Evolutionary conservation across 202 grass and related monocot species (phyloP), one percentile per base, ranked within the genome.

Genomic region (Dendrocalamus latiflorus): DNA sequence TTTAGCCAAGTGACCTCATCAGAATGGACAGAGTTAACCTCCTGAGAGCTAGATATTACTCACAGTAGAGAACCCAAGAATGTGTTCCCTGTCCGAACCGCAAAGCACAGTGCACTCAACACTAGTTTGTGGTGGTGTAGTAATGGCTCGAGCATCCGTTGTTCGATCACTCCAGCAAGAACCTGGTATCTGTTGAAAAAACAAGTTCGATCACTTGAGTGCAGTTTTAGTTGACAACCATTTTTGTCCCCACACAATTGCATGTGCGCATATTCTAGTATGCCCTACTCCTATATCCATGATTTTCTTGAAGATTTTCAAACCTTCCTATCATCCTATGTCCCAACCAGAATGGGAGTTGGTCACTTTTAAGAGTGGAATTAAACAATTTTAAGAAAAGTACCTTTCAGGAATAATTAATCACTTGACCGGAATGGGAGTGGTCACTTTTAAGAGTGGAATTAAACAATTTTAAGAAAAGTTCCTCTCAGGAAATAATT

Each of bases 161-260:
- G 95, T 86, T 98, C 95, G 14, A 98, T 94, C 72, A 98, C 88
- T 62, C 95, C 92, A 33, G 95, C 95, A 22, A 98, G 65, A 49
- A 98, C 21, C 59, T 94, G 92, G 72, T 98, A 98, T 72, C 95
- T 94, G 90, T 92, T 85, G 47, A 91, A 73, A 30, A 28, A 53
- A 28, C 7, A 67, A 38, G 28, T 37, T 78, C 2, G 4, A 34
- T 65, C 49, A 56, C 47, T 3, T 22, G 33, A 56, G 39, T 21
- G 18, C 6, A n/a, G 50, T 8, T 56, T 74, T 55, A 4, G 50
- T 42, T 25, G 28, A 15, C 1, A 12, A 74, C 37, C 9, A 36
- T 38, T 47, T 82, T 34, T 22, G 2, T 77, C 10, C 36, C 24
- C 34, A 53, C 11, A 76, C 55, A 54, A 20, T 45, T 69, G 63